Percentiles rank a stretch among this genome's conserved stretches.
Conservation (phyloP, 106 monocot species). For the Dendrobium nobile region DNA sequence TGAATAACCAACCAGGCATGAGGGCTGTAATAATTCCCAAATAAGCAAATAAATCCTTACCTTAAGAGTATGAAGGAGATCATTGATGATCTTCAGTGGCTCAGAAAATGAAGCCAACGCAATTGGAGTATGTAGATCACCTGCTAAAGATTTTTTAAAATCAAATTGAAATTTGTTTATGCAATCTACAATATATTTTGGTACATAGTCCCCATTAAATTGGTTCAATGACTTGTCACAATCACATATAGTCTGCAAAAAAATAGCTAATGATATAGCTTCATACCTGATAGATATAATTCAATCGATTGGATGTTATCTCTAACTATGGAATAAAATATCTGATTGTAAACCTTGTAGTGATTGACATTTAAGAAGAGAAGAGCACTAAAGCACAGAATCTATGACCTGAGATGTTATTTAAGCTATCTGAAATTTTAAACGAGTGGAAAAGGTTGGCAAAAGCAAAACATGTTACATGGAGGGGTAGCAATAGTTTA, state of each 20-base stretch:
- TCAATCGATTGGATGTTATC: conserved; percentile 76
- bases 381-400: conserved; percentile 69
- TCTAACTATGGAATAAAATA: conserved; percentile 70
- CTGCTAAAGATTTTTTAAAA: conserved; percentile 57
- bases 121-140: conserved; percentile 91
- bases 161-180: conserved; percentile 47
- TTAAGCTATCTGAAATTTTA: background rate
- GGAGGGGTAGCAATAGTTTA: background rate
- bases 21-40: too few species aligned
- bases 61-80: conserved; percentile 86
- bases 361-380: conserved; percentile 75
- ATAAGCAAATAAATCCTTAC: conserved; percentile 12
- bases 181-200: conserved; percentile 35
- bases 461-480: background rate
- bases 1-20: too few species aligned
- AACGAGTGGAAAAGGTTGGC: background rate
- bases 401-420: conserved; percentile 60
- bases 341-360: conserved; percentile 71
- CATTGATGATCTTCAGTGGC: conserved; percentile 79
- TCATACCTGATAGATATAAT: conserved; percentile 86
- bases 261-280: background rate
- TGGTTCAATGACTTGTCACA: conserved; percentile 50
- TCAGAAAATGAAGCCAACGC: conserved; percentile 74
- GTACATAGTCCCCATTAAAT: conserved; percentile 31
- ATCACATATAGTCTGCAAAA: conserved; percentile 65